Evolutionary conservation across 495 filamentous ascomycete species (phyloP).

Genomic region (Penicillium psychrofluorescens): DNA sequence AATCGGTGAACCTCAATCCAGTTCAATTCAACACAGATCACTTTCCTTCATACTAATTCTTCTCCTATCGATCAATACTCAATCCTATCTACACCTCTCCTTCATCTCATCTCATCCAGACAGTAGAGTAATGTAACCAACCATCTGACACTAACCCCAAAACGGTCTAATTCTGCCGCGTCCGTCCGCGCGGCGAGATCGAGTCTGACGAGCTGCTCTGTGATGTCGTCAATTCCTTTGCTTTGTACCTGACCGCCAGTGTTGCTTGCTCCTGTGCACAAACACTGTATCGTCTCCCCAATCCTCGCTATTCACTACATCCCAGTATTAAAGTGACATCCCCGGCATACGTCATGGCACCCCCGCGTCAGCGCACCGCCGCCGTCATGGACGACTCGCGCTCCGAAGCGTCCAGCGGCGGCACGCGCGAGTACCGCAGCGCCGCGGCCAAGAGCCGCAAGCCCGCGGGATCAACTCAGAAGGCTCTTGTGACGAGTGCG

Average conservation of each 20-base stretch:
- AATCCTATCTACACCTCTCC: too few species aligned
- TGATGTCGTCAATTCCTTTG: too few species aligned
- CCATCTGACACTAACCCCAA: neutral
- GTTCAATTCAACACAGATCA: too few species aligned
- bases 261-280: too few species aligned
- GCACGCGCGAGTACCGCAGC: conserved; percentile 37
- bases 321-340: neutral
- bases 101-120: too few species aligned
- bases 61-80: too few species aligned
- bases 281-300: neutral
- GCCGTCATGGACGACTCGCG: conserved; percentile 44
- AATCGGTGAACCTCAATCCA: too few species aligned
- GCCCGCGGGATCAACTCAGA: conserved; percentile 18
- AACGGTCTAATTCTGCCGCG: conserved; percentile 28
- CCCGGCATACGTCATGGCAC: conserved; percentile 26
- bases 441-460: conserved; percentile 29
- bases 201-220: neutral
- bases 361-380: conserved; percentile 39
- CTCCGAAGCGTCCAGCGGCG: conserved; percentile 46
- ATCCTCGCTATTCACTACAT: neutral
- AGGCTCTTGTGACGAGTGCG: conserved; percentile 29
- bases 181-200: conserved; percentile 18
- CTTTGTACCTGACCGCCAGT: too few species aligned
- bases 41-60: too few species aligned
- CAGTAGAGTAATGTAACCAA: too few species aligned